Conservation (phyloP, 78 protist species). For the Dictyostelium intermedium region DNA sequence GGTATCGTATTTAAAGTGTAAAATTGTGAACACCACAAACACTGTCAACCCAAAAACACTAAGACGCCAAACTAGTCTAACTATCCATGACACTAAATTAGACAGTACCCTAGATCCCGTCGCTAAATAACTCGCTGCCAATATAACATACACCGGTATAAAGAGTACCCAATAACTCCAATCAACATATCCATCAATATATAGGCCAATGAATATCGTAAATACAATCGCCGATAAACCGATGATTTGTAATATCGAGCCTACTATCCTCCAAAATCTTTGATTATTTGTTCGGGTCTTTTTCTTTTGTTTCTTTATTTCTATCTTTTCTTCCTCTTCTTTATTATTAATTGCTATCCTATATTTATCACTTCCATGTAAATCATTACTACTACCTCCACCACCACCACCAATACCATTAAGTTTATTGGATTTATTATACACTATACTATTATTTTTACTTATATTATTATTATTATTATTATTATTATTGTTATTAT, state of each 20-base stretch:
- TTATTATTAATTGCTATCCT: background rate
- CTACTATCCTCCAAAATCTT: slow-evolving; percentile 45
- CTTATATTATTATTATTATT: background rate
- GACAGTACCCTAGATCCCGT: slow-evolving; percentile 17
- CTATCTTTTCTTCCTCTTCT: background rate
- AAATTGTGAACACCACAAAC: slow-evolving; percentile 22
- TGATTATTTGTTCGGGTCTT: background rate
- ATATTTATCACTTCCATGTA: background rate
- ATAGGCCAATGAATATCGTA: slow-evolving; percentile 24
- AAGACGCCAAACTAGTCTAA: background rate
- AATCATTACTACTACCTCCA: background rate
- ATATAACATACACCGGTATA: slow-evolving; percentile 17
- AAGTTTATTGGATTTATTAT: slow-evolving; percentile 1
- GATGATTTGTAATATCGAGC: slow-evolving; percentile 8
- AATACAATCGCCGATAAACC: slow-evolving; percentile 18
- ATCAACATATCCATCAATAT: background rate
- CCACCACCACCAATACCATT: background rate
- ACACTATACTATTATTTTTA: background rate
- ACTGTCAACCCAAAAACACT: slow-evolving; percentile 4
- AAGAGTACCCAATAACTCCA: slow-evolving; percentile 47
- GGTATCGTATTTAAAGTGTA: background rate
- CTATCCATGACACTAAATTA: slow-evolving; percentile 23
- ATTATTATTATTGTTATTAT: background rate
- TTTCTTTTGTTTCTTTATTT: background rate
- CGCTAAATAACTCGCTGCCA: background rate